Base-by-base conservation (phyloP, 768 basidiomycete species). In the Phlebiopsis gigantea region DNA sequence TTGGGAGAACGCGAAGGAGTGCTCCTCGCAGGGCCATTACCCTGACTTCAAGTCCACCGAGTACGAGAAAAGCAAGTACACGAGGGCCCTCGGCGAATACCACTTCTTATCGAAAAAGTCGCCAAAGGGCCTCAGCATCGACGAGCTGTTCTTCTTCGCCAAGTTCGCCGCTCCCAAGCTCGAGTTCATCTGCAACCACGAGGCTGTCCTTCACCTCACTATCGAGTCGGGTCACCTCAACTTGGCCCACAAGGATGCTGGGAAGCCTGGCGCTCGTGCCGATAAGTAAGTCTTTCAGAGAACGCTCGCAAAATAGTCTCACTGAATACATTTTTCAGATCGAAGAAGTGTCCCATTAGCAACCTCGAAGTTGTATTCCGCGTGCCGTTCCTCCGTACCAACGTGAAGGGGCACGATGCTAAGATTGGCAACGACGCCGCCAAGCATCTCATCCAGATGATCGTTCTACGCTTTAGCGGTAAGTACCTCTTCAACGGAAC, bases 131-230 rank as follows among this genome's bases (percentile, higher is more conserved):
- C 14, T 44, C 29, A 2, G 39, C 17, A 46, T 5, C 17, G 52
- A 48, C 28, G 55, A 55, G 19, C 39, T 60, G n/a, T 39, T 54
- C 21, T 61, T 65, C 45, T 44, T 50, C 22, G 61, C 60, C 14
- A 30, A 46, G 9, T 65, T 65, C 39, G 62, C 26, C 45, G 43
- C 52, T 31, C 68, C 68, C 7, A 43, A 58, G 17, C 46, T 69
- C 21, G 55, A 62, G 50, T 69, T 69, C 52, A 58, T 68, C 24
- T 69, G 68, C 58, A 67, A 68, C 56, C 68, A 69, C 47, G 62
- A 68, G 45, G 67, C 57, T 6, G 46, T 66, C n/a, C 55, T 69
- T 25, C 49, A 53, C 24, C 50, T 69, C 21, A 61, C 53, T 28
- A 56, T 69, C 21, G 46, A 57, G n/a, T 29, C 44, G 15, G 65